phyloP scores from a whole-genome alignment of 305 asterid species.

The Fraxinus baroniana region DNA sequence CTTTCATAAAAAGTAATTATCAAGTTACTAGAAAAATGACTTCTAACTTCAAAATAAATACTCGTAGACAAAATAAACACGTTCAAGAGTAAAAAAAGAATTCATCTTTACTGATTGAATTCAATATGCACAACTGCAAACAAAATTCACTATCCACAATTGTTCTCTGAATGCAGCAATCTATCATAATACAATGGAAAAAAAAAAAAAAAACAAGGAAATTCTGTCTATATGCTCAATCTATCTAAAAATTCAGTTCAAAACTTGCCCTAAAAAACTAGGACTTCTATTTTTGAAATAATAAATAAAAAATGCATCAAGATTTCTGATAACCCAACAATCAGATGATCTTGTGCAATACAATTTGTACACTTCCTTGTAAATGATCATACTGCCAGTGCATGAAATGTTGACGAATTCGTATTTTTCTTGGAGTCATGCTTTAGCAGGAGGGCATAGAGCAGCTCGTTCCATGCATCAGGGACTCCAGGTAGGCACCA shows the following conservation, averaged over 20 bases:
- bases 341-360: conserved; percentile 10
- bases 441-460: conserved; percentile 63
- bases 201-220: too few species aligned
- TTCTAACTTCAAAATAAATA: background rate
- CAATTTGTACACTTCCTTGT: conserved; percentile 21
- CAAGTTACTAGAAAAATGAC: background rate
- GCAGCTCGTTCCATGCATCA: conserved; percentile 89
- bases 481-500: conserved; percentile 99
- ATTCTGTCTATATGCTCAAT: background rate
- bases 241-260: background rate
- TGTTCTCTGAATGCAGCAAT: background rate
- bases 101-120: conserved; percentile 16
- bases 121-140: background rate
- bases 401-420: conserved; percentile 31
- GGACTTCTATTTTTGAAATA: background rate
- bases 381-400: conserved; percentile 34
- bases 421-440: conserved; percentile 28
- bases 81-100: background rate
- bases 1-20: background rate
- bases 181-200: background rate
- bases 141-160: conserved; percentile 18
- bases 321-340: conserved; percentile 20
- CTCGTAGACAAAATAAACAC: background rate
- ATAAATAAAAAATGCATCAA: conserved; percentile 14
- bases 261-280: background rate